Evolutionary conservation across 805 yeast species (phyloP), one percentile per base, ranked within the genome.

Genomic region (Myxozyma sirexii): DNA sequence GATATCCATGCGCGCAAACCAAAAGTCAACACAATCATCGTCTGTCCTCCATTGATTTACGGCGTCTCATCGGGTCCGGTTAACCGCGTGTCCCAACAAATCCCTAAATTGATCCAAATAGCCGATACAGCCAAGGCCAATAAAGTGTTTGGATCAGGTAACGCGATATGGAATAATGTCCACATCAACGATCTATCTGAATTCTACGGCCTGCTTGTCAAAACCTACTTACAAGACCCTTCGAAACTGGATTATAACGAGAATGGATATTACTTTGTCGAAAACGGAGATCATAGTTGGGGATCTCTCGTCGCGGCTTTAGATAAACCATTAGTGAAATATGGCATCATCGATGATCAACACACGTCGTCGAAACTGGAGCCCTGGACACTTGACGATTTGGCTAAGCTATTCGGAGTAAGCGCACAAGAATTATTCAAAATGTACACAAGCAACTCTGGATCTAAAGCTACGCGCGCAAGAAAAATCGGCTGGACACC

Each of bases 181-280:
- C 75, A 76, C 59, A 69, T 76, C 37, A 51, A 64, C 17, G 77
- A 76, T 57, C 64, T 76, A 37, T 77, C 76, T 5, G 67, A 67
- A 1, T 67, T 75, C 44, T 75, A 72, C 63, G 37, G 41, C 12
- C 58, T 71, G 24, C 52, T 76, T 8, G 54, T 75, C 19, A 23
- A 64, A 5, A 70, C 67, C 44, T 57, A 74, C 15, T 19, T 72
- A 1, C 12, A 54, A 3, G 47, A 57, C 4, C 69, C 69, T 15
- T 67, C 66, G 41, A 42, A 62, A 6, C 62, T 75, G 45, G 72
- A 72, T 10, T 65, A 68, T 19, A 75, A 76, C 6, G 66, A 62
- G 48, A 48, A 71, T 8, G 79, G 79, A 5, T 75, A 74, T 59
- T 76, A 75, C 57, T 76, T 76, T 66, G 74, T 71, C 1, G 70